These are phyloP conservation scores for Rasamsonia emersonii DNA, from an alignment of 2,329 filamentous ascomycete genomes.

Conservation along the genomic window DNA sequence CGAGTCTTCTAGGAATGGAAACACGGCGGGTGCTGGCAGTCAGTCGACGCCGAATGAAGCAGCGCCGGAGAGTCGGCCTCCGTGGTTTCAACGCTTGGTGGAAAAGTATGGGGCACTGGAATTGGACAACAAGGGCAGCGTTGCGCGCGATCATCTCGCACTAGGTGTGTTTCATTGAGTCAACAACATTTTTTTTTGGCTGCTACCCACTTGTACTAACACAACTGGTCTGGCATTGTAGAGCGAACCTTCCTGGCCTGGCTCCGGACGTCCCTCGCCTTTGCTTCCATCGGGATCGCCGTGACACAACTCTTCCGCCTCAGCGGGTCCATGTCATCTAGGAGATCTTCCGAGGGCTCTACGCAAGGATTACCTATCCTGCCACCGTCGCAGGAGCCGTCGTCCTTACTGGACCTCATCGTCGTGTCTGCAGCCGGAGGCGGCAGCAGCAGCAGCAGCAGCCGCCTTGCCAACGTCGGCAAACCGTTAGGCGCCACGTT, in stretches of 20 bases:
- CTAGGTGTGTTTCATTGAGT: too few species aligned
- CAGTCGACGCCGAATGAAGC: too few species aligned
- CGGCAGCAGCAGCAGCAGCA: slow-evolving; percentile 3
- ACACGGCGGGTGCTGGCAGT: too few species aligned
- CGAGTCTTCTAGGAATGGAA: too few species aligned
- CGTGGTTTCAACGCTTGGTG: slow-evolving; percentile 41
- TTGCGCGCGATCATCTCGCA: slow-evolving; percentile 57
- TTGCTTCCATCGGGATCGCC: slow-evolving; percentile 58
- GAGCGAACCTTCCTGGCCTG: slow-evolving; percentile 62
- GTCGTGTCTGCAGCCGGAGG: slow-evolving; percentile 2
- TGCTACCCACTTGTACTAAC: neutral
- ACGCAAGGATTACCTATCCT: slow-evolving; percentile 14
- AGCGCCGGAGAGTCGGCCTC: slow-evolving; percentile 6
- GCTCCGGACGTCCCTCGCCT: slow-evolving; percentile 57
- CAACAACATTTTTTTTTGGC: slow-evolving; percentile 4
- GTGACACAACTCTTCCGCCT: slow-evolving; percentile 59
- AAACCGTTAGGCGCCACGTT: slow-evolving; percentile 59
- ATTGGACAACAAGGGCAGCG: slow-evolving; percentile 58
- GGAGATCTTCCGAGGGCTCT: slow-evolving; percentile 9
- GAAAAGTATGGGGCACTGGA: slow-evolving; percentile 56
- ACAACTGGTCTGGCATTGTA: slow-evolving; percentile 17
- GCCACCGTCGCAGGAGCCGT: slow-evolving; percentile 3
- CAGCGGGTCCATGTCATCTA: slow-evolving; percentile 38
- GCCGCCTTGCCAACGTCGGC: slow-evolving; percentile 42
- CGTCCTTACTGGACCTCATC: slow-evolving; percentile 8